A percentile compares a stretch with the other conserved stretches of the same genome.
phyloP scores from a whole-genome alignment of 768 basidiomycete genomes.

The Serendipita sp. region DNA sequence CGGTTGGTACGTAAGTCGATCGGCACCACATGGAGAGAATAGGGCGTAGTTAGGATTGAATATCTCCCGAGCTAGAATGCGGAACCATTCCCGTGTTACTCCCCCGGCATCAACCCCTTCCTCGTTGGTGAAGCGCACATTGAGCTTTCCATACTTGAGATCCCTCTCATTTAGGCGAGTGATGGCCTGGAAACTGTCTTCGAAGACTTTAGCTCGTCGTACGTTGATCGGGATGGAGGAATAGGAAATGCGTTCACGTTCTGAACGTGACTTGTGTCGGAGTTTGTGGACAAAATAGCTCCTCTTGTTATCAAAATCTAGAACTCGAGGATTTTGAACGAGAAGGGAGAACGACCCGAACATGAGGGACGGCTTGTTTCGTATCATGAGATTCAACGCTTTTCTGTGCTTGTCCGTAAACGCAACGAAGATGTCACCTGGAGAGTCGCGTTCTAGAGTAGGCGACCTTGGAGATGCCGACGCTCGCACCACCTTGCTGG shows the following conservation, averaged over 20 bases:
- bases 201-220: slow-evolving; percentile 82
- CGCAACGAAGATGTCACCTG: slow-evolving; percentile 81
- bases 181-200: slow-evolving; percentile 89
- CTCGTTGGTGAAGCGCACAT: slow-evolving; percentile 89
- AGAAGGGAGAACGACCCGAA: slow-evolving; percentile 94
- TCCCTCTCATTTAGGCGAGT: slow-evolving; percentile 86
- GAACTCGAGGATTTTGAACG: slow-evolving; percentile 86
- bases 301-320: slow-evolving; percentile 99
- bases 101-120: slow-evolving; percentile 98
- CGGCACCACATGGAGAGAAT: slow-evolving; percentile 95
- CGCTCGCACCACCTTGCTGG: slow-evolving; percentile 40
- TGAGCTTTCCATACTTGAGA: slow-evolving; percentile 95
- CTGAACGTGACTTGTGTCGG: slow-evolving; percentile 57
- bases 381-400: slow-evolving; percentile 90
- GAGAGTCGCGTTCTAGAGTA: slow-evolving; percentile 33
- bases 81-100: slow-evolving; percentile 97
- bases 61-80: slow-evolving; percentile 94
- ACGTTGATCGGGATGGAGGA: slow-evolving; percentile 77
- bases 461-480: slow-evolving; percentile 43
- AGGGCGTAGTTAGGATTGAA: slow-evolving; percentile 97
- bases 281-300: slow-evolving; percentile 90
- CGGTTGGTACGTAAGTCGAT: slow-evolving; percentile 89
- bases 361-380: slow-evolving; percentile 96
- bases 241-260: slow-evolving; percentile 51
- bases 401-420: slow-evolving; percentile 92